Evolutionary conservation across 1,139 yeast species (phyloP).

Genomic region (Insectozyma bohioensis): DNA sequence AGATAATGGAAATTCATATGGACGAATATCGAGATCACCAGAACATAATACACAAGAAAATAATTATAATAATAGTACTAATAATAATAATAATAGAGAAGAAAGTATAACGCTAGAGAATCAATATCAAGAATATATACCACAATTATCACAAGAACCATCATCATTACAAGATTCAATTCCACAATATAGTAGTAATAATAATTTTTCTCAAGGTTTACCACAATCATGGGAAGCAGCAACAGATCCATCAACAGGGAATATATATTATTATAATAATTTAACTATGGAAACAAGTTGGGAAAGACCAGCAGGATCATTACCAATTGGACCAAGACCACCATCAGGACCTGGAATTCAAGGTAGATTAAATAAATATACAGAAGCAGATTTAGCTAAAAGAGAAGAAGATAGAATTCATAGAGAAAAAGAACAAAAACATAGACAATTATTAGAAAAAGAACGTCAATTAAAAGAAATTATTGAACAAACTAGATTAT

Average conservation of each 20-base stretch:
- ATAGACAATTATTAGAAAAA: conserved; percentile 28
- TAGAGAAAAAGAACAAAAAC: conserved; percentile 33
- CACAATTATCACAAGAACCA: conserved; percentile 9
- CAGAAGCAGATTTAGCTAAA: conserved; percentile 23
- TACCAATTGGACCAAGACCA: conserved; percentile 17
- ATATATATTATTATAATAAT: conserved; percentile 55
- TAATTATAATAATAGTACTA: no score
- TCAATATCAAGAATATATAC: no score
- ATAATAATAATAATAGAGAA: no score
- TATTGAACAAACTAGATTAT: conserved; percentile 9
- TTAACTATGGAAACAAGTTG: conserved; percentile 50
- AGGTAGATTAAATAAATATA: conserved; percentile 14
- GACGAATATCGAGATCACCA: conserved; percentile 25
- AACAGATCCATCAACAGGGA: conserved; percentile 37
- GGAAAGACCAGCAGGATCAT: conserved; percentile 49
- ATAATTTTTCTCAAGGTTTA: conserved; percentile 23
- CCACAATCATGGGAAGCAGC: conserved; percentile 60
- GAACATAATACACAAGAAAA: conserved; percentile 14
- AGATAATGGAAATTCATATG: conserved; percentile 14
- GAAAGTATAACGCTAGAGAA: no score
- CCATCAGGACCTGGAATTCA: conserved; percentile 27
- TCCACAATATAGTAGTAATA: conserved; percentile 17
- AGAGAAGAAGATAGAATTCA: conserved; percentile 37
- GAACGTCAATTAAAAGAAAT: conserved; percentile 34
- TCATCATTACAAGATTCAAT: no score